phyloP scores from a whole-genome alignment of 352 stramenopile species.

The Globisporangium spiculum region DNA sequence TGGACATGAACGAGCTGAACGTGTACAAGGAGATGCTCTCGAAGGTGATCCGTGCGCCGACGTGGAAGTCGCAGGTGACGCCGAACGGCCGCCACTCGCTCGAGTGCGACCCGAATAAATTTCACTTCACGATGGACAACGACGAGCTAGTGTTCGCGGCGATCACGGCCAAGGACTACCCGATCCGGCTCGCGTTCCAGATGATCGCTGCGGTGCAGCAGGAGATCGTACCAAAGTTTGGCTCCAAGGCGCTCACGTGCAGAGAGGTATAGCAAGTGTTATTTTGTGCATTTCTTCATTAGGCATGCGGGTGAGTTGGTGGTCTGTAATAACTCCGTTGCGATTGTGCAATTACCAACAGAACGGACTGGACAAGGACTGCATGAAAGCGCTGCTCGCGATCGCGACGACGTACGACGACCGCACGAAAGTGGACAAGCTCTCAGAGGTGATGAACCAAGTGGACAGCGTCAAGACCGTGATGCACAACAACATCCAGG shows the following conservation, averaged over 20 bases:
- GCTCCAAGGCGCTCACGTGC: slow-evolving; percentile 69
- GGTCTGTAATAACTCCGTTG: not conserved
- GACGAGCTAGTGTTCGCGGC: slow-evolving; percentile 81
- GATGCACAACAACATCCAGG: slow-evolving; percentile 88
- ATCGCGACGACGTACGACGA: slow-evolving; percentile 81
- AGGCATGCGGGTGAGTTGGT: not conserved
- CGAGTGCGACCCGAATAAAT: slow-evolving; percentile 86
- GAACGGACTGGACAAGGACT: slow-evolving; percentile 80
- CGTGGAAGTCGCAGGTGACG: slow-evolving; percentile 84
- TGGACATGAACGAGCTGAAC: slow-evolving; percentile 53
- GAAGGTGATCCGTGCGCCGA: slow-evolving; percentile 81
- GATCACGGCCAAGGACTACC: slow-evolving; percentile 81
- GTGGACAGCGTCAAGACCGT: slow-evolving; percentile 79
- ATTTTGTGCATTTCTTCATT: not conserved
- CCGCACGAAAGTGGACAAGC: slow-evolving; percentile 85
- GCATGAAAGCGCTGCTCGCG: slow-evolving; percentile 48
- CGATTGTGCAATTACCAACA: slow-evolving; percentile 12
- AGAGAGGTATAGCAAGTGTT: slow-evolving; percentile 47
- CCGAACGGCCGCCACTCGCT: slow-evolving; percentile 85
- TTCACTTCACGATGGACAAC: slow-evolving; percentile 89
- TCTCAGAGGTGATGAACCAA: slow-evolving; percentile 81
- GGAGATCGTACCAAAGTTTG: slow-evolving; percentile 75
- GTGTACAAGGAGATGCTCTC: slow-evolving; percentile 78
- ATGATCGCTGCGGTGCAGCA: slow-evolving; percentile 76
- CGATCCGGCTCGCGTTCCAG: slow-evolving; percentile 79